Base-by-base conservation (phyloP, 257 asterid species). In the Vinca minor region DNA sequence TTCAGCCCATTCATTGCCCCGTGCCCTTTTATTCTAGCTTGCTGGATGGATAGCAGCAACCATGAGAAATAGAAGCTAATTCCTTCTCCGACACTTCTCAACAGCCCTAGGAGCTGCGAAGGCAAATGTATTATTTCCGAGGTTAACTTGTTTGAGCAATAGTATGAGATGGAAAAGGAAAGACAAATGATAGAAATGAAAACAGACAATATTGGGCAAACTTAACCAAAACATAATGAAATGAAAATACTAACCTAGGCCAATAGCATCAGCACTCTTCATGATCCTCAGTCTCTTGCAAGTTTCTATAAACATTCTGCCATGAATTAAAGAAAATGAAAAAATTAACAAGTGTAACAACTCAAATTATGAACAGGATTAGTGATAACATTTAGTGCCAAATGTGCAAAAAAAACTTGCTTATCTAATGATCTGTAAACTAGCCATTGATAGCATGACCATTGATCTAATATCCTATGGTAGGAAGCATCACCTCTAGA, bases 201-300 rank as follows among this genome's bases (percentile, higher is more conserved):
- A 34, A 44, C 8, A 15, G 7, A 44, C 20, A 44, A 4, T n/a
- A n/a, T n/a, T n/a, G n/a, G n/a, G 20, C 49, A 3, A 44, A 13
- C 21, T 44, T 15, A 42, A 42, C 14, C 18, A 42, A 42, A 42
- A 42, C 18, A 42, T 42, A 20, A 49, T 0, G 15, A 3, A 68
- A 17, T 6, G 50, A 17, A 48, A 38, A 67, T 21, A 74, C 82
- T 74, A 31, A 80, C 85, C 85, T 11, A 80, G 70, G 65, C 85
- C 85, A 41, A 80, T 80, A 54, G 85, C 85, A 71, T 80, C 85
- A 39, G 80, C 70, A 56, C 84, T 63, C 62, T 79, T 79, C 79
- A 76, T 79, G 64, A 79, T 79, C 67, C 84, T 67, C 71, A 80
- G 53, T 68, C 80, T 74, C 69, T 77, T 80, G 70, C 85, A 80